Percentiles rank a stretch among this genome's conserved stretches.
These are phyloP conservation scores for Skeletonema marinoi DNA, from an alignment of 108 stramenopile species.

Conservation along the genomic window DNA sequence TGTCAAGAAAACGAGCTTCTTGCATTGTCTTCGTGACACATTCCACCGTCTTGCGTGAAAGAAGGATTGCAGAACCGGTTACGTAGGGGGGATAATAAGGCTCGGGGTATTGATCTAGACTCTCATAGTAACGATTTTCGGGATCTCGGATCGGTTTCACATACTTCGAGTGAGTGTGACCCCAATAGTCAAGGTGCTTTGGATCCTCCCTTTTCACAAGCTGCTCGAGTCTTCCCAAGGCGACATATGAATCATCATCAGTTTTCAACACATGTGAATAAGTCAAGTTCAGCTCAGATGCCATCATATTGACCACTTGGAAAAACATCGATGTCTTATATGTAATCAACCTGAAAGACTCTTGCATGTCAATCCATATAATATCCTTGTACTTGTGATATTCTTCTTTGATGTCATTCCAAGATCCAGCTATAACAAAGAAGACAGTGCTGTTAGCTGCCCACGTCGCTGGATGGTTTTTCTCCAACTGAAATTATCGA, in stretches of 20 bases:
- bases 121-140: too few relatives aligned
- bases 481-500: too few relatives aligned
- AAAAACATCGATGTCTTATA: constrained; percentile 3
- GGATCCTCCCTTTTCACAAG: too few relatives aligned
- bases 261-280: constrained; percentile 3
- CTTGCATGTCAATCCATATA: constrained; percentile 8
- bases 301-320: neutral
- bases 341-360: constrained; percentile 4
- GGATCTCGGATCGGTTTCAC: too few relatives aligned
- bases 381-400: neutral
- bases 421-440: constrained; percentile 4
- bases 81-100: too few relatives aligned
- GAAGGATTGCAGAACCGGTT: too few relatives aligned
- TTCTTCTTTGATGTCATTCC: constrained; percentile 4
- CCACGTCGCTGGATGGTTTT: neutral
- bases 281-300: neutral
- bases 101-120: too few relatives aligned
- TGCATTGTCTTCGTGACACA: too few relatives aligned
- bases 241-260: constrained; percentile 10
- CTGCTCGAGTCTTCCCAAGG: neutral
- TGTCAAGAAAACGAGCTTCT: too few relatives aligned
- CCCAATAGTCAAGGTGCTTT: too few relatives aligned
- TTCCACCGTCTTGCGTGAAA: too few relatives aligned
- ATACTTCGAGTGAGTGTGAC: too few relatives aligned
- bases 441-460: neutral